Base-by-base conservation (phyloP, 2,329 filamentous ascomycete species). In the Tothia fuscella region DNA sequence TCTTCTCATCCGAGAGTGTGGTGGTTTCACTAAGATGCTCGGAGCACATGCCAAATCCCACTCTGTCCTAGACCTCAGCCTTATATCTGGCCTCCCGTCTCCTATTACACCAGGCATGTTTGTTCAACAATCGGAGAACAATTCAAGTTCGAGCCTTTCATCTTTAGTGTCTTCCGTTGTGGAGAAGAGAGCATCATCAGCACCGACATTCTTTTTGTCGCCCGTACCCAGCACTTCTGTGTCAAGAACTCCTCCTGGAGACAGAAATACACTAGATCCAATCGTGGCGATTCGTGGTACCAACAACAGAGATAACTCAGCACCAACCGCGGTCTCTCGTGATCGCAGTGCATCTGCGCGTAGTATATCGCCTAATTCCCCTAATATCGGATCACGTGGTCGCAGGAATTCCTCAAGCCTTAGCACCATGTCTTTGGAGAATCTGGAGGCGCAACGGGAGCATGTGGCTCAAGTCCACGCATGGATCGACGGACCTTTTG, bases 391-490 rank as follows among this genome's bases (percentile, higher is more conserved):
- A n/a, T n/a, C n/a, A n/a, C 19, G 37, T 16, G 25, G 25, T 12
- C 37, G 37, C 7, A 40, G 22, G 31, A 26, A 24, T 5, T 35
- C 39, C 19, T 6, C 21, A 5, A 4, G 28, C 17, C 39, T 21
- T 3, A 22, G 25, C 45, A 12, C 38, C 20, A 19, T 47, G n/a
- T 28, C 38, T 13, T 16, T 32, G 16, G 12, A 24, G 19, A 25
- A 46, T 40, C 4, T 30, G 29, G 47, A 43, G 26, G 32, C 34
- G 10, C 43, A 38, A 9, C 6, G 34, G 9, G 19, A 28, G 17
- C 25, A 34, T 13, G 17, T 24, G 6, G 38, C 44, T 49, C 38
- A 45, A 46, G 5, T 49, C 45, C 16, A 35, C 30, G 25, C 33
- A 3, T 43, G 41, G 41, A 17, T 43, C 5, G 41, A 43, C 17